Base-by-base conservation (phyloP, 805 yeast species). In the Zygoascus biomembranicola region DNA sequence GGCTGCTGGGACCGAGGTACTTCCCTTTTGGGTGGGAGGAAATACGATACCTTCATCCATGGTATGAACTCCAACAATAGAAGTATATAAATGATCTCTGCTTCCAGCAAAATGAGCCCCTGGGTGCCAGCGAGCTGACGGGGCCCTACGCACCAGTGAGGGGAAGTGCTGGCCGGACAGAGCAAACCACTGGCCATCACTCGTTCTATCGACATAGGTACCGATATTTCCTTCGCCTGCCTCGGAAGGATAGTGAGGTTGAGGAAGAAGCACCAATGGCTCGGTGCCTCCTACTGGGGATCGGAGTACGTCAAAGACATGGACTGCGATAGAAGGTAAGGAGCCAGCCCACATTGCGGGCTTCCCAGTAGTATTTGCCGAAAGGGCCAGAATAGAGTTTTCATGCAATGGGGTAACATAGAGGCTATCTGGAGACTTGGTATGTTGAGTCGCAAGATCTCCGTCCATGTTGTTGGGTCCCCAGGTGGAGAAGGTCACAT, bases 371-470 rank as follows among this genome's bases (percentile, higher is more conserved):
- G 80, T 71, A 63, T 87, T 87, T 44, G 87, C 77, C 2, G 65
- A 61, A 11, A 67, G 59, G 0, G 95, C 97, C 52, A 90, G 67
- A 14, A 92, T 67, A 0, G 95, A 80, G 53, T 78, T 81, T 65
- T 89, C 95, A 63, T 85, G 87, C 63, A 88, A 82, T 1, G 97
- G 95, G 5, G 92, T 83, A 57, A 92, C 81, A 59, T 85, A 86
- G 2, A 89, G 70, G 37, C 83, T 82, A 67, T 90, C 98, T 16
- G 76, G 66, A 2, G 95, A 81, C 51, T 57, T 46, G 61, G 52
- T 59, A 53, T 61, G 75, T 69, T 71, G 76, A 19, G 61, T 51
- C n/a, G 58, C 60, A 49, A 80, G 69, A 59, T 80, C 84, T 44
- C 70, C 72, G 66, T 92, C 96, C 51, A 90, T 72, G 59, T 87